phyloP scores from a whole-genome alignment of 2,329 filamentous ascomycete genomes.

The Paraconiothyrium sp. region DNA sequence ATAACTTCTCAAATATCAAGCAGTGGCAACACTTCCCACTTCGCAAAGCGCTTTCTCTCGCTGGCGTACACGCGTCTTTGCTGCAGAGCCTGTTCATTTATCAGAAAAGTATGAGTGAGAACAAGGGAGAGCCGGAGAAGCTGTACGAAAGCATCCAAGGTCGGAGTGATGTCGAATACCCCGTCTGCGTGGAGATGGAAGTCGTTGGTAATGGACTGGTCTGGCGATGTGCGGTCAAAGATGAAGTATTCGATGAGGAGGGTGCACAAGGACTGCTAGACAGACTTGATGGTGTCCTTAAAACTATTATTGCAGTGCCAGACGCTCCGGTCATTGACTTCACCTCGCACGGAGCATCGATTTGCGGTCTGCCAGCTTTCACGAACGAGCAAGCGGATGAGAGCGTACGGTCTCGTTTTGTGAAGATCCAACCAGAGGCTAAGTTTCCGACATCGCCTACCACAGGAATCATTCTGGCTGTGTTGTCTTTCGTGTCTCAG shows the following conservation, averaged over 20 bases:
- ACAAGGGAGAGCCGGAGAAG: slow-evolving; percentile 18
- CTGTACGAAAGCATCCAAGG: slow-evolving; percentile 72
- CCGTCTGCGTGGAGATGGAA: slow-evolving; percentile 84
- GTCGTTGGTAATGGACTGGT: slow-evolving; percentile 62
- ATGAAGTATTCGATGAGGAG: slow-evolving; percentile 58
- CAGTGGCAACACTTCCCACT: slow-evolving; percentile 81
- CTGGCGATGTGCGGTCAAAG: slow-evolving; percentile 79
- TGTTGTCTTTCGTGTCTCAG: slow-evolving; percentile 67
- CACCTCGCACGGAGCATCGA: slow-evolving; percentile 61
- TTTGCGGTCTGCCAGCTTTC: slow-evolving; percentile 71
- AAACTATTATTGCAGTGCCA: slow-evolving; percentile 62
- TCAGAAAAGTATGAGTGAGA: slow-evolving; percentile 62
- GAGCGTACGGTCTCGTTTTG: background rate
- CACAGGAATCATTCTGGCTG: slow-evolving; percentile 55
- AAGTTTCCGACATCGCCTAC: slow-evolving; percentile 40
- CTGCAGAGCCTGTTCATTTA: slow-evolving; percentile 75
- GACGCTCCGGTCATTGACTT: slow-evolving; percentile 65
- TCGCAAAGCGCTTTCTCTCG: slow-evolving; percentile 70
- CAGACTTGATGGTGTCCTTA: slow-evolving; percentile 68
- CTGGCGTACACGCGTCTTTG: slow-evolving; percentile 57
- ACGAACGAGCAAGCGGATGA: slow-evolving; percentile 20
- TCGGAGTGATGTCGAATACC: slow-evolving; percentile 78
- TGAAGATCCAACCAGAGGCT: background rate
- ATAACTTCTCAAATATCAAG: slow-evolving; percentile 71
- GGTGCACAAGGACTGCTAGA: slow-evolving; percentile 64